Percentiles rank a stretch among this genome's conserved stretches.
Conservation (phyloP, 1,284 basidiomycete genomes). For the Malassezia sp. region DNA sequence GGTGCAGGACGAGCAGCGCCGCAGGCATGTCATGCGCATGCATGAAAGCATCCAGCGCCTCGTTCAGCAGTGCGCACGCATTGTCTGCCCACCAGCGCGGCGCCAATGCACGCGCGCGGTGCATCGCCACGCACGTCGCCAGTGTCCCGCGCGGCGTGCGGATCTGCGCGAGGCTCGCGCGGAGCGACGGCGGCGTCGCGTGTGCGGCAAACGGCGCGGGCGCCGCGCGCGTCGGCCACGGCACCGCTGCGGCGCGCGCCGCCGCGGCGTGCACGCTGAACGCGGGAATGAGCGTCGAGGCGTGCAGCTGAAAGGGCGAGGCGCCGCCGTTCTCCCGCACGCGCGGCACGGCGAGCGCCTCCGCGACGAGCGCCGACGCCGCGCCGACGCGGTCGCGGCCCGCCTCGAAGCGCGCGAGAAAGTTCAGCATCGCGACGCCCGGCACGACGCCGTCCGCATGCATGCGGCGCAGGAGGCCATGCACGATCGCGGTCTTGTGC, state of each 20-base stretch:
- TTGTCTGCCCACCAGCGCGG: neutral
- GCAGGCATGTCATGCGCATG: neutral
- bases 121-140: neutral
- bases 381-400: constrained; percentile 1
- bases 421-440: constrained; percentile 14
- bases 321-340: neutral
- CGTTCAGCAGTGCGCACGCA: constrained; percentile 1
- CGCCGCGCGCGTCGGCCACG: neutral
- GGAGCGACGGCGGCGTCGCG: neutral
- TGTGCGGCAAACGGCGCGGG: neutral
- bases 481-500: constrained; percentile 4
- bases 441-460: constrained; percentile 5
- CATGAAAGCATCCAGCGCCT: constrained; percentile 6
- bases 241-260: neutral
- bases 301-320: constrained; percentile 1
- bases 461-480: constrained; percentile 2
- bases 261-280: constrained; percentile 6
- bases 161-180: neutral
- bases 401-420: constrained; percentile 12
- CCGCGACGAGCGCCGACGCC: neutral
- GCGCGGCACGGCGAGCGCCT: constrained; percentile 5
- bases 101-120: neutral
- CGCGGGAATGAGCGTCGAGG: neutral
- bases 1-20: constrained; percentile 1
- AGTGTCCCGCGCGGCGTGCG: neutral